Evolutionary conservation across 2,329 filamentous ascomycete genomes (phyloP).

Genomic region (Aspergillus versicolor): DNA sequence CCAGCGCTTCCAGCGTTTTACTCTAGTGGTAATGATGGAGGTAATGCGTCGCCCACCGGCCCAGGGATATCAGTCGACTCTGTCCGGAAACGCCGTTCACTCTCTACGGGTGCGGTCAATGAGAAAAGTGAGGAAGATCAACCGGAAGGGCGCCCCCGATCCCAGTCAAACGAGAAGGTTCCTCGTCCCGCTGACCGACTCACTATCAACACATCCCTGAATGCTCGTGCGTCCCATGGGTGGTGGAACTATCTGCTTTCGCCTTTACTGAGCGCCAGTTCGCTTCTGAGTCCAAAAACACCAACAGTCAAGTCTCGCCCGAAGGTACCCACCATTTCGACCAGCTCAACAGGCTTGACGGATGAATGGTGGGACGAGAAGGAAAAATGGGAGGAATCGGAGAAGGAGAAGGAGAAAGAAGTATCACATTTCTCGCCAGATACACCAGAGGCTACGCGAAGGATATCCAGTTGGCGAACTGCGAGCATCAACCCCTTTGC

Average conservation of each 20-base stretch:
- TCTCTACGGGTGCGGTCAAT: constrained; percentile 38
- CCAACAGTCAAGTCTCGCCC: constrained; percentile 24
- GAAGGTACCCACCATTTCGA: constrained; percentile 26
- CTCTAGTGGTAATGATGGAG: constrained; percentile 16
- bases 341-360: constrained; percentile 16
- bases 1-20: constrained; percentile 41
- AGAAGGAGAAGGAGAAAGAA: constrained; percentile 18
- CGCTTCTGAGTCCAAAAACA: constrained; percentile 30
- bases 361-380: constrained; percentile 29
- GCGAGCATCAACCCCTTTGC: constrained; percentile 17
- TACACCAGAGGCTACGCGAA: constrained; percentile 25
- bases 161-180: constrained; percentile 31
- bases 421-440: constrained; percentile 31
- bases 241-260: constrained; percentile 52
- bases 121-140: constrained; percentile 31
- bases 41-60: constrained; percentile 8
- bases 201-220: constrained; percentile 37
- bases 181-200: constrained; percentile 30
- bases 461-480: constrained; percentile 21
- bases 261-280: constrained; percentile 42
- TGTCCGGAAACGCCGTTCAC: constrained; percentile 27
- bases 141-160: constrained; percentile 15
- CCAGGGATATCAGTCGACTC: constrained; percentile 18
- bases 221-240: constrained; percentile 45
- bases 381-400: constrained; percentile 17